Percentiles rank a stretch among this genome's conserved stretches.
phyloP scores from a whole-genome alignment of 164 flowering plant species.

The Paratinospora sagittata region DNA sequence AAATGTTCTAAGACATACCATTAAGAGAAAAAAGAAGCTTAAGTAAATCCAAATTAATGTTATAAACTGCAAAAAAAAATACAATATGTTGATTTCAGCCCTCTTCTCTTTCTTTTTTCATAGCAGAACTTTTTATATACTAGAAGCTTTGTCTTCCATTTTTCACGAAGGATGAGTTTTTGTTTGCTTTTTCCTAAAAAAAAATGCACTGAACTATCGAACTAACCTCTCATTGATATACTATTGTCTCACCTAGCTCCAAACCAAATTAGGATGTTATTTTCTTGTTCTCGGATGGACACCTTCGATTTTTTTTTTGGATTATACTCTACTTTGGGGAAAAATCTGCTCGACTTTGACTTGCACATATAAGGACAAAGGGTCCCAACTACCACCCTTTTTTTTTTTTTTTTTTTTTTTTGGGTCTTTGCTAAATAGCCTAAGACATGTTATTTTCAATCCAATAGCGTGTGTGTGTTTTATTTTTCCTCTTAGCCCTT shows the following conservation, averaged over 20 bases:
- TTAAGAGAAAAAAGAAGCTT: too few relatives aligned
- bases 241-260: neutral
- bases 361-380: neutral
- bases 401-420: too few relatives aligned
- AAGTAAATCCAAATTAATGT: too few relatives aligned
- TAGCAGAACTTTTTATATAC: neutral
- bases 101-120: neutral
- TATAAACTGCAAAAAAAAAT: neutral
- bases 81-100: neutral
- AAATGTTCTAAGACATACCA: too few relatives aligned
- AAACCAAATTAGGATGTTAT: neutral
- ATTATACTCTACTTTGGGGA: neutral
- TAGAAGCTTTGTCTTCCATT: neutral
- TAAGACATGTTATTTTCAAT: too few relatives aligned
- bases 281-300: neutral
- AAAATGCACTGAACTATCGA: neutral
- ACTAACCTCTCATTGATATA: conserved; percentile 3
- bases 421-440: too few relatives aligned
- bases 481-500: too few relatives aligned
- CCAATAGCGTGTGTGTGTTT: too few relatives aligned
- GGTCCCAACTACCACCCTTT: neutral
- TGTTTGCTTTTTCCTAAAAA: neutral
- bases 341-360: neutral
- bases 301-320: neutral
- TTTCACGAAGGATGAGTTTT: neutral